phyloP scores from a whole-genome alignment of 495 filamentous ascomycete species.

The Penicillium maclennaniae region DNA sequence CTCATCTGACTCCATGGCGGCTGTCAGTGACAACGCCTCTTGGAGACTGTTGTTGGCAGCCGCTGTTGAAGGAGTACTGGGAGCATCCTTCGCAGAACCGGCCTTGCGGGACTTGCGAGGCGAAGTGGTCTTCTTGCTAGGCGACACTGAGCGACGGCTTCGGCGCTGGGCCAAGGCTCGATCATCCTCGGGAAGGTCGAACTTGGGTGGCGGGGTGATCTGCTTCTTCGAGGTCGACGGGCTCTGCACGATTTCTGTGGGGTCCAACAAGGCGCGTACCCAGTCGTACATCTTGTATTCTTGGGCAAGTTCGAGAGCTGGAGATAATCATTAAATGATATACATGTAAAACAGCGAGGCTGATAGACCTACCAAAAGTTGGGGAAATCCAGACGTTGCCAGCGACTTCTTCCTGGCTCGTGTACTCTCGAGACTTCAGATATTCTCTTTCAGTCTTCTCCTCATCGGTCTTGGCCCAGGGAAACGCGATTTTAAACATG shows the following conservation, averaged over 20 bases:
- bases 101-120: conserved; percentile 72
- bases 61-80: conserved; percentile 40
- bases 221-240: conserved; percentile 57
- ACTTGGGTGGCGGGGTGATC: conserved; percentile 69
- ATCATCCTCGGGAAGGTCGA: conserved; percentile 46
- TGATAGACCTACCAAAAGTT: conserved; percentile 57
- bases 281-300: conserved; percentile 81
- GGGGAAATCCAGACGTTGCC: conserved; percentile 96
- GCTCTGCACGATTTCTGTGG: conserved; percentile 60
- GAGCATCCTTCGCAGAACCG: conserved; percentile 51
- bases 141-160: conserved; percentile 55
- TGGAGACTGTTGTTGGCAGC: conserved; percentile 50
- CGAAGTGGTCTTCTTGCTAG: conserved; percentile 53
- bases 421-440: conserved; percentile 70
- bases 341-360: neutral
- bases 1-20: conserved; percentile 28
- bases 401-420: conserved; percentile 86
- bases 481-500: conserved; percentile 99
- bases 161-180: conserved; percentile 40
- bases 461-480: conserved; percentile 80
- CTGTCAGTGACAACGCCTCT: conserved; percentile 45
- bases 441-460: conserved; percentile 84
- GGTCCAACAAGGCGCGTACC: conserved; percentile 86
- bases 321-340: conserved; percentile 3
- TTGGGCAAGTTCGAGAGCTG: conserved; percentile 77